Evolutionary conservation across 495 filamentous ascomycete species (phyloP).

Genomic region (Staphylotrichum longicolle): DNA sequence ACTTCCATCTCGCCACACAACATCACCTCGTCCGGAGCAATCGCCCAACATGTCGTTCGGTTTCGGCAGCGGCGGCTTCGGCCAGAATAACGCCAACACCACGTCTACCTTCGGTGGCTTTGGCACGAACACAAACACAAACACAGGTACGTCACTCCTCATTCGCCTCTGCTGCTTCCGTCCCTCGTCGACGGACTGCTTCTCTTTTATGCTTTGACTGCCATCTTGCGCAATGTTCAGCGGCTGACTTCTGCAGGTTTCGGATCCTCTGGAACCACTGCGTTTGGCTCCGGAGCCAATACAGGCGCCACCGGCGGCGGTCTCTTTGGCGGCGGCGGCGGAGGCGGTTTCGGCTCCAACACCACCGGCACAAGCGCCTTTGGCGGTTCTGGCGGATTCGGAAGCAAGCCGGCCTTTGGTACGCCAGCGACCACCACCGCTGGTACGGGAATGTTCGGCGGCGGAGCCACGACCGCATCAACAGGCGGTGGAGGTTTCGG

Average conservation of each 20-base stretch:
- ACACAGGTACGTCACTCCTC: slow-evolving; percentile 40
- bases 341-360: slow-evolving; percentile 39
- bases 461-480: slow-evolving; percentile 36
- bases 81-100: slow-evolving; percentile 56
- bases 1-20: slow-evolving; percentile 7
- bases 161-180: not conserved
- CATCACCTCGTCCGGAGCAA: slow-evolving; percentile 4
- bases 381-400: slow-evolving; percentile 38
- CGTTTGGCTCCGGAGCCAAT: slow-evolving; percentile 48
- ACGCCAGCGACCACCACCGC: slow-evolving; percentile 35
- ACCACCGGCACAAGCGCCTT: slow-evolving; percentile 45
- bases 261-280: slow-evolving; percentile 40
- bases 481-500: slow-evolving; percentile 45
- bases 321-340: slow-evolving; percentile 50
- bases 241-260: slow-evolving; percentile 40
- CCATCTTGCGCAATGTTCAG: no score
- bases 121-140: slow-evolving; percentile 52
- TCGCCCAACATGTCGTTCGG: slow-evolving; percentile 48
- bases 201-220: slow-evolving; percentile 12
- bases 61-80: slow-evolving; percentile 56
- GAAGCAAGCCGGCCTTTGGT: slow-evolving; percentile 36
- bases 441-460: slow-evolving; percentile 43
- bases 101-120: slow-evolving; percentile 55
- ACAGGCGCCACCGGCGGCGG: slow-evolving; percentile 38
- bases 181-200: not conserved